These are phyloP conservation scores for Fusarium sororula DNA, from an alignment of 2,329 filamentous ascomycete species.

Conservation along the genomic window DNA sequence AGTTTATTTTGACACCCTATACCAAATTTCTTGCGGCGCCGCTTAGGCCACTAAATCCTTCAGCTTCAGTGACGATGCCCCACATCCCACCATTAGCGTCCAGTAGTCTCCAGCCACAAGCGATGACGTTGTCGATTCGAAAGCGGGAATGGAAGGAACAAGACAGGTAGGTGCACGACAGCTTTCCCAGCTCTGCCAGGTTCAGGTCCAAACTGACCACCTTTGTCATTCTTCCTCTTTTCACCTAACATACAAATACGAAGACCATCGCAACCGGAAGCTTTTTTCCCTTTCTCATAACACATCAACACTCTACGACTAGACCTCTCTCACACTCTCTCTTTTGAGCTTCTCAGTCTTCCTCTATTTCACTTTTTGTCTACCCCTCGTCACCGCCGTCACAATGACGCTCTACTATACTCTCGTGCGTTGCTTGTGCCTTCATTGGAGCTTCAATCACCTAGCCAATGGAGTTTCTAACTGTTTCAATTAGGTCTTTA, in stretches of 20 bases:
- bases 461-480: constrained; percentile 8
- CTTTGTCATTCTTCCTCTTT: constrained; percentile 35
- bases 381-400: constrained; percentile 43
- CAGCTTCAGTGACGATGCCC: not conserved
- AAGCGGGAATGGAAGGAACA: constrained; percentile 29
- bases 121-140: constrained; percentile 50
- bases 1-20: not conserved
- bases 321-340: not conserved
- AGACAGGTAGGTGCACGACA: constrained; percentile 28
- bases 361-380: constrained; percentile 5
- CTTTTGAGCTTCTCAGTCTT: constrained; percentile 12
- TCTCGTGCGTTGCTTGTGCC: constrained; percentile 52
- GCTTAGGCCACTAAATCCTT: constrained; percentile 9
- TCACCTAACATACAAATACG: constrained; percentile 27
- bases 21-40: not conserved
- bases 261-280: constrained; percentile 12
- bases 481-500: constrained; percentile 72
- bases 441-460: not conserved
- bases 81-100: constrained; percentile 21
- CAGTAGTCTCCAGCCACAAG: constrained; percentile 42
- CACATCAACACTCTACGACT: not conserved
- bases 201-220: constrained; percentile 43
- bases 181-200: constrained; percentile 37
- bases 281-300: not conserved
- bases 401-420: constrained; percentile 69